Percentiles rank a stretch among this genome's conserved stretches.
phyloP scores from a whole-genome alignment of 257 asterid genomes.

The Capsicum baccatum region DNA sequence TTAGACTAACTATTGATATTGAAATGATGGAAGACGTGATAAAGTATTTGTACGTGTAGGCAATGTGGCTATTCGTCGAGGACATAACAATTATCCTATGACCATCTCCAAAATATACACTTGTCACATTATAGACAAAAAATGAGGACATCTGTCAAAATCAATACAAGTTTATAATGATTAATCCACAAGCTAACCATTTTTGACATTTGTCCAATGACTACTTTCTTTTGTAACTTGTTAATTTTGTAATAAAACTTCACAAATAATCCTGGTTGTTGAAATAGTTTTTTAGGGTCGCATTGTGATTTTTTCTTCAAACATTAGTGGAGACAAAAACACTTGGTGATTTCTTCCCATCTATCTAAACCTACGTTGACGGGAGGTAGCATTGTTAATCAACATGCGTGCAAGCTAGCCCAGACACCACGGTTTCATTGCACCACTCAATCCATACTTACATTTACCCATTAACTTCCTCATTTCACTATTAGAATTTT shows the following conservation, averaged over 20 bases:
- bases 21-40: too few relatives aligned
- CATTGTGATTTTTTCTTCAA: neutral
- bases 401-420: neutral
- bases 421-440: neutral
- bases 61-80: too few relatives aligned
- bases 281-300: neutral
- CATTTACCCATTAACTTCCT: neutral
- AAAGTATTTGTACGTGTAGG: too few relatives aligned
- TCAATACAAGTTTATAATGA: too few relatives aligned
- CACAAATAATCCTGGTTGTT: neutral
- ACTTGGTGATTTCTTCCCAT: neutral
- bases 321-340: neutral
- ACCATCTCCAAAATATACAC: too few relatives aligned
- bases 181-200: too few relatives aligned
- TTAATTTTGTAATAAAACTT: neutral
- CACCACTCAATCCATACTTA: neutral
- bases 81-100: too few relatives aligned
- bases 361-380: neutral
- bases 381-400: neutral
- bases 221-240: neutral
- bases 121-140: too few relatives aligned
- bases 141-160: too few relatives aligned
- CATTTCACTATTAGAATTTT: neutral
- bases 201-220: too few relatives aligned
- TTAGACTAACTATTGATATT: too few relatives aligned